Evolutionary conservation across 805 yeast species (phyloP).

Genomic region (Candida nitratophila): DNA sequence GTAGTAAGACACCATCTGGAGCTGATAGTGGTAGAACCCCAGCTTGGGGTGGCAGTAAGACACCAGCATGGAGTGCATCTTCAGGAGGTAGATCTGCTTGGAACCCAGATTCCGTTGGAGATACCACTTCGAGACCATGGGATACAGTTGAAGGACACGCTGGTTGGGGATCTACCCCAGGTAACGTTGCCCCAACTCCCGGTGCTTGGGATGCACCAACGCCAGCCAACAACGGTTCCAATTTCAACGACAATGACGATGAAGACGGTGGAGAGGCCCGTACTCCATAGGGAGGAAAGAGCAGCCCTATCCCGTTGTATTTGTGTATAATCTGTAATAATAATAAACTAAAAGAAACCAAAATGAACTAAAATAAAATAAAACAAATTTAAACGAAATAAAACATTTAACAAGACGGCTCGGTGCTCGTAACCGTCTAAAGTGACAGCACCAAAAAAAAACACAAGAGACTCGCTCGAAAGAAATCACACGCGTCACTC

Average conservation of each 20-base stretch:
- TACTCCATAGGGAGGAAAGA: slow-evolving; percentile 11
- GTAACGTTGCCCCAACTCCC: slow-evolving; percentile 27
- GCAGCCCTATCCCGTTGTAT: background rate
- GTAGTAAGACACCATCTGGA: slow-evolving; percentile 33
- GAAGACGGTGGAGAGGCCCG: slow-evolving; percentile 14
- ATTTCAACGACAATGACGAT: slow-evolving; percentile 4
- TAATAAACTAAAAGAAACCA: background rate
- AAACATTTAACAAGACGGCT: background rate
- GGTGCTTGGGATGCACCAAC: slow-evolving; percentile 44
- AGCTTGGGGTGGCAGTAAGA: slow-evolving; percentile 32
- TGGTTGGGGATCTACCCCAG: slow-evolving; percentile 38
- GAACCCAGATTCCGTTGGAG: slow-evolving; percentile 28
- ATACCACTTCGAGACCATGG: slow-evolving; percentile 34
- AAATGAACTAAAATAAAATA: background rate
- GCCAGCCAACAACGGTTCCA: slow-evolving; percentile 23
- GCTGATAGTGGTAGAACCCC: slow-evolving; percentile 17
- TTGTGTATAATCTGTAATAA: background rate
- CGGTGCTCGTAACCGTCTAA: background rate
- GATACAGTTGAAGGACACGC: slow-evolving; percentile 22
- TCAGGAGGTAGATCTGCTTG: slow-evolving; percentile 36
- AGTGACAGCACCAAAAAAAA: too few species aligned
- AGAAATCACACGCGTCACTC: too few species aligned
- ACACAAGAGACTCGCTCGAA: too few species aligned
- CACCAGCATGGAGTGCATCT: slow-evolving; percentile 47
- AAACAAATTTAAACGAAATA: background rate